Conservation (phyloP, 345 rosid species). For the Aurinia saxatilis region DNA sequence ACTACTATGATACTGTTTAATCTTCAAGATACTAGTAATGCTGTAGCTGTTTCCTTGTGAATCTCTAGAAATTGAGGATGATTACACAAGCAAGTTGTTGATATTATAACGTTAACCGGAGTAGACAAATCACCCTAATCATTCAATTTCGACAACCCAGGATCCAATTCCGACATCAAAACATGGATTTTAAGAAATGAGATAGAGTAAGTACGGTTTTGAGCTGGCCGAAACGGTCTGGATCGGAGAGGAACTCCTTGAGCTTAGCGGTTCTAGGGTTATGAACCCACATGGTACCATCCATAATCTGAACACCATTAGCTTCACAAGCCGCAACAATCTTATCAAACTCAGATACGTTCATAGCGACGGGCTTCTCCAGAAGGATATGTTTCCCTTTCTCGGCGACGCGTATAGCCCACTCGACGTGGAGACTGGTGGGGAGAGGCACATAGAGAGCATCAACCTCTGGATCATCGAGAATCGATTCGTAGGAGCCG, state of each 20-base stretch:
- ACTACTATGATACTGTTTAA: too few relatives aligned
- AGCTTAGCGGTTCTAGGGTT: slow-evolving; percentile 64
- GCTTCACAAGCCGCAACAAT: slow-evolving; percentile 62
- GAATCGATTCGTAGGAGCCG: slow-evolving; percentile 73
- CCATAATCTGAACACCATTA: slow-evolving; percentile 86
- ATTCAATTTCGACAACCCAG: too few relatives aligned
- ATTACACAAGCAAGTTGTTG: too few relatives aligned
- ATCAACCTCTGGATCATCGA: slow-evolving; percentile 66
- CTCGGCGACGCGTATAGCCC: slow-evolving; percentile 65
- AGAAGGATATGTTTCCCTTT: slow-evolving; percentile 76
- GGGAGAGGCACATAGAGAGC: slow-evolving; percentile 80
- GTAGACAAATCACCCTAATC: too few relatives aligned
- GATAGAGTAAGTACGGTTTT: slow-evolving; percentile 31
- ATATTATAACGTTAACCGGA: too few relatives aligned
- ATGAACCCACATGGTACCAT: slow-evolving; percentile 96
- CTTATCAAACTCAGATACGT: slow-evolving; percentile 56
- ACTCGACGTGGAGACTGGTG: slow-evolving; percentile 64
- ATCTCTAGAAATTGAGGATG: too few relatives aligned
- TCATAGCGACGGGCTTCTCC: slow-evolving; percentile 78
- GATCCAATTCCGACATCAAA: too few relatives aligned
- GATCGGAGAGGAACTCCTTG: slow-evolving; percentile 50
- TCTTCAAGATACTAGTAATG: too few relatives aligned
- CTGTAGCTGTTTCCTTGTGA: too few relatives aligned
- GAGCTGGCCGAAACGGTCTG: slow-evolving; percentile 64
- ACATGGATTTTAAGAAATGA: too few relatives aligned